A percentile compares a stretch with the other conserved stretches of the same genome.
These are phyloP conservation scores for Tolypocladium pustulatum DNA, from an alignment of 2,329 filamentous ascomycete species.

Conservation along the genomic window DNA sequence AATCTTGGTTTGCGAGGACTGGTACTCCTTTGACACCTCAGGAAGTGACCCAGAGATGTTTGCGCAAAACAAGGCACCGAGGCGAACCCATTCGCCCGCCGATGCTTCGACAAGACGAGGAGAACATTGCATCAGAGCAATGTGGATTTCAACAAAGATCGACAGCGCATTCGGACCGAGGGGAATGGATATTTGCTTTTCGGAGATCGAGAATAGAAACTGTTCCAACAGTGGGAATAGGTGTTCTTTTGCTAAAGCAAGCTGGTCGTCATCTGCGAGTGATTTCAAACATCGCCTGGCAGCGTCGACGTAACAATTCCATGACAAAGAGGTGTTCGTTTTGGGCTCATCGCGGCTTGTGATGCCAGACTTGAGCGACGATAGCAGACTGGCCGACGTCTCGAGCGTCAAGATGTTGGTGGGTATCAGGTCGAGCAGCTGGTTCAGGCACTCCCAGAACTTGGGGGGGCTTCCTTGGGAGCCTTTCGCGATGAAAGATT, in stretches of 20 bases:
- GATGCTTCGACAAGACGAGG: conserved; percentile 37
- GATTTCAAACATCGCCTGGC: conserved; percentile 41
- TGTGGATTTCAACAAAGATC: conserved; percentile 37
- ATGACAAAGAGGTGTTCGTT: conserved; percentile 57
- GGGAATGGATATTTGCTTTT: conserved; percentile 22
- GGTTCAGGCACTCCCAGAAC: conserved; percentile 63
- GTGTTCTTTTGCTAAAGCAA: conserved; percentile 34
- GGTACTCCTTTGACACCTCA: conserved; percentile 69
- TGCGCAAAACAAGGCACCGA: conserved; percentile 52
- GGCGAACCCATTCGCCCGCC: conserved; percentile 47
- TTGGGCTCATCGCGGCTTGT: conserved; percentile 64
- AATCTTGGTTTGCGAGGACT: conserved; percentile 59
- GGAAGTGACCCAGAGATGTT: conserved; percentile 66
- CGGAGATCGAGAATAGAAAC: conserved; percentile 36
- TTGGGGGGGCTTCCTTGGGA: conserved; percentile 64
- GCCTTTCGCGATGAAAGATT: conserved; percentile 68
- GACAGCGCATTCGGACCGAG: conserved; percentile 22
- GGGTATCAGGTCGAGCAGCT: conserved; percentile 52
- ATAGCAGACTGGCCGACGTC: conserved; percentile 50
- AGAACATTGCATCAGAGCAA: conserved; percentile 29
- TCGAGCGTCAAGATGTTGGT: conserved; percentile 30
- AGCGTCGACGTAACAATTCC: conserved; percentile 63
- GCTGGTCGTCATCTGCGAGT: conserved; percentile 33
- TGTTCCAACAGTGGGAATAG: conserved; percentile 45
- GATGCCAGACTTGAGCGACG: conserved; percentile 61